Base-by-base conservation (phyloP, 305 asterid genomes). In the Ilex paraguariensis region DNA sequence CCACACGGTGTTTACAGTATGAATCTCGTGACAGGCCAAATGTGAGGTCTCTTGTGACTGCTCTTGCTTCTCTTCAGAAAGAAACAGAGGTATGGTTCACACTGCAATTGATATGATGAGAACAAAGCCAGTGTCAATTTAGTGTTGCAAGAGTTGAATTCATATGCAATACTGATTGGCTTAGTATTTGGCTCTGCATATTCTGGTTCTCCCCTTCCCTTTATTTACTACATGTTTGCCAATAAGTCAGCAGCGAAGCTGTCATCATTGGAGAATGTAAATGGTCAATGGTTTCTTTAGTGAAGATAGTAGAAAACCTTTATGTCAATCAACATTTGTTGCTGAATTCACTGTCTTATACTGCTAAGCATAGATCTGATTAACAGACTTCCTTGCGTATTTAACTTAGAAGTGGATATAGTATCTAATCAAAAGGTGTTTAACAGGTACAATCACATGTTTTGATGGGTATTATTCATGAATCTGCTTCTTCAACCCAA, bases 11-110 rank as follows among this genome's bases (percentile, higher is more conserved):
- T 67, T 75, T 81, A 59, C 84, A 78, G 60, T 70, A 70, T 52
- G 84, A 78, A 58, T 68, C 83, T 64, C 83, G 77, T 33, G 82
- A 81, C 13, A 70, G 84, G 62, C 86, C 84, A 60, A 77, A 49
- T 67, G 65, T 73, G 30, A 78, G 65, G 62, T 62, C 82, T 50
- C 74, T 81, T 57, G 73, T 75, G 45, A 60, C 75, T 57, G 72
- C 79, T 66, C 74, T 81, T 11, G 56, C 73, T 42, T 62, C 81
- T 61, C 79, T 81, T 67, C 83, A 75, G 56, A 81, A 65, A 62
- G 79, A 78, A 61, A 73, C 53, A 67, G 82, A 75, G 68, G 84
- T 78, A 72, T 31, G 16, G 30, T n/a, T n/a, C 28, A 17, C 39
- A 13, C 57, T 42, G 12, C 48, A 42, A 42, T 0, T 42, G 48